Conservation (phyloP, 441 rosid genomes). For the Jatropha multifida region DNA sequence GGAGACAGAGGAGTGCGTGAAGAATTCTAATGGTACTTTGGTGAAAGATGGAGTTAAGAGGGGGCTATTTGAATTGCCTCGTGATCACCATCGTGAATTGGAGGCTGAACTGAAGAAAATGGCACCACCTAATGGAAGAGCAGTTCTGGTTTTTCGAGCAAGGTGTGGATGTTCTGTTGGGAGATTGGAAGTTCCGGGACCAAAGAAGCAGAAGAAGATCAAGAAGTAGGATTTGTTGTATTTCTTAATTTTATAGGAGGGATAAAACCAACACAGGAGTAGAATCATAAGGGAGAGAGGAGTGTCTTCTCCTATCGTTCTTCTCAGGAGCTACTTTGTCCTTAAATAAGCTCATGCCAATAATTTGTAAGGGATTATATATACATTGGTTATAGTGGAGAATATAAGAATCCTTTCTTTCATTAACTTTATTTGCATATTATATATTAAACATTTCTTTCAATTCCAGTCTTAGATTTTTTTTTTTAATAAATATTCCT, state of each 20-base stretch:
- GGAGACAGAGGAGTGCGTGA: slow-evolving; percentile 86
- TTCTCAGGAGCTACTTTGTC: slow-evolving; percentile 34
- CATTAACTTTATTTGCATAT: slow-evolving; percentile 27
- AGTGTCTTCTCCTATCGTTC: slow-evolving; percentile 41
- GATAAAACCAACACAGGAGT: slow-evolving; percentile 38
- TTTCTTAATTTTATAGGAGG: slow-evolving; percentile 26
- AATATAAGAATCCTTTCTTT: slow-evolving; percentile 43
- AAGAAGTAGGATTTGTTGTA: slow-evolving; percentile 53
- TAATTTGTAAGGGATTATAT: slow-evolving; percentile 45
- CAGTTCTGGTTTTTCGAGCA: slow-evolving; percentile 76
- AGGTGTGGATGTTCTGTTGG: slow-evolving; percentile 88
- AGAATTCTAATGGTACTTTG: slow-evolving; percentile 40
- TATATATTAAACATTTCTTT: slow-evolving; percentile 19
- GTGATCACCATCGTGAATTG: slow-evolving; percentile 70
- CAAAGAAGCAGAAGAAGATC: slow-evolving; percentile 75
- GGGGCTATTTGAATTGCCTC: slow-evolving; percentile 69
- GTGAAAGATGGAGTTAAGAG: slow-evolving; percentile 49
- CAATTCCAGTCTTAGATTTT: slow-evolving; percentile 14
- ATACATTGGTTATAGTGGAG: slow-evolving; percentile 46
- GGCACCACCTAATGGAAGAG: slow-evolving; percentile 89
- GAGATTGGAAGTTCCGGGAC: slow-evolving; percentile 84
- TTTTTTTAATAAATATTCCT: neutral
- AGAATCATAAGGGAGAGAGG: slow-evolving; percentile 43
- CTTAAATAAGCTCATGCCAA: slow-evolving; percentile 49
- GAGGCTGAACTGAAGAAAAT: slow-evolving; percentile 89